phyloP scores from a whole-genome alignment of 2,329 filamentous ascomycete genomes.

The Tolypocladium album region DNA sequence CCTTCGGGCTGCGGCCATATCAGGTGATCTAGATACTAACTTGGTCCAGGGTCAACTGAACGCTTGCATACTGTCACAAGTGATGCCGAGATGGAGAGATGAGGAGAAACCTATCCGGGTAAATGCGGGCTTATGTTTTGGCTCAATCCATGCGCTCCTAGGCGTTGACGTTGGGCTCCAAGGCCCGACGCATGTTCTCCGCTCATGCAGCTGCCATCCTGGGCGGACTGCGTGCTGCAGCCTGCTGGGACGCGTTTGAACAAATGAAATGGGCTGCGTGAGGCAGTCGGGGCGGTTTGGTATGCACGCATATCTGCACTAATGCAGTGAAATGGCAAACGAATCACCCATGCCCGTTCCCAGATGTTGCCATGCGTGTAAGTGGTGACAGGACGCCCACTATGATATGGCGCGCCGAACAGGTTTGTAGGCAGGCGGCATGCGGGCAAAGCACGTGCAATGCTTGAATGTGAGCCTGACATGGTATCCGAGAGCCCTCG shows the following conservation, averaged over 20 bases:
- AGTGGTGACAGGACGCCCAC: background rate
- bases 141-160: background rate
- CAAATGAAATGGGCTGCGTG: background rate
- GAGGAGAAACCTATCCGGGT: background rate
- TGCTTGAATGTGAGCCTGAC: no score
- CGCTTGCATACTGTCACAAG: background rate
- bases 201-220: background rate
- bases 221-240: background rate
- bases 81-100: background rate
- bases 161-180: constrained; percentile 2
- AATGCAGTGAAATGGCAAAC: background rate
- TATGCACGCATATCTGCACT: background rate
- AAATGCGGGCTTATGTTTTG: background rate
- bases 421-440: background rate
- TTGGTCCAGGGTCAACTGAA: background rate
- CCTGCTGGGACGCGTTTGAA: background rate
- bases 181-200: constrained; percentile 2
- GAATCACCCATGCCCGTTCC: background rate
- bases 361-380: background rate
- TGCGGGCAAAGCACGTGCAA: background rate
- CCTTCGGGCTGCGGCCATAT: no score
- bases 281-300: background rate
- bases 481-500: no score
- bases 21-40: background rate
- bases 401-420: background rate